These are phyloP conservation scores for Saksenaea vasiformis DNA, from an alignment of 371 early-diverging fungal species.

Conservation along the genomic window DNA sequence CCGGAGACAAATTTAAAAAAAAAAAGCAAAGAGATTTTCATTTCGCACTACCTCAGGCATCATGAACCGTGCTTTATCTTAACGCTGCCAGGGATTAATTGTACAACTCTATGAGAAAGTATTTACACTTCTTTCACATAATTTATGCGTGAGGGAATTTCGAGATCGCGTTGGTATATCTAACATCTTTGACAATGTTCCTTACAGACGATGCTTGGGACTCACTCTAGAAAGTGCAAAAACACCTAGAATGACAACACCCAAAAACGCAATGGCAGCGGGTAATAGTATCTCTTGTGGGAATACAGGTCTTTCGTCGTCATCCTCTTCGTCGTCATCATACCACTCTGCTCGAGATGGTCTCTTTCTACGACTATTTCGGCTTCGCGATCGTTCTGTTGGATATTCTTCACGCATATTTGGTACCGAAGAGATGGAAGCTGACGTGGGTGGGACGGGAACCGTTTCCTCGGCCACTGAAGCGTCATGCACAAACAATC, in stretches of 20 bases:
- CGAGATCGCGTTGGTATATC: neutral
- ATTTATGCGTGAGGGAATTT: neutral
- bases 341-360: neutral
- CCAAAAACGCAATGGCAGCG: constrained; percentile 61
- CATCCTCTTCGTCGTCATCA: constrained; percentile 15
- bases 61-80: neutral
- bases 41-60: neutral
- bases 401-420: constrained; percentile 12
- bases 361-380: constrained; percentile 5
- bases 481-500: constrained; percentile 61
- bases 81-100: neutral
- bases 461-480: neutral
- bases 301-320: constrained; percentile 23
- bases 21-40: neutral
- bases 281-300: constrained; percentile 63
- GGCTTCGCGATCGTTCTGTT: neutral
- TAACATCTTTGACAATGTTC: neutral
- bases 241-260: constrained; percentile 59
- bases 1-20: neutral
- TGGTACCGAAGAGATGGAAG: neutral
- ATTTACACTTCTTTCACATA: neutral
- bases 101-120: neutral
- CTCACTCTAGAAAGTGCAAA: constrained; percentile 42
- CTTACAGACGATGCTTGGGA: constrained; percentile 12
- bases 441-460: neutral